Evolutionary conservation across 108 stramenopile genomes (phyloP).

Genomic region (Pseudonitzschia multiseries): DNA sequence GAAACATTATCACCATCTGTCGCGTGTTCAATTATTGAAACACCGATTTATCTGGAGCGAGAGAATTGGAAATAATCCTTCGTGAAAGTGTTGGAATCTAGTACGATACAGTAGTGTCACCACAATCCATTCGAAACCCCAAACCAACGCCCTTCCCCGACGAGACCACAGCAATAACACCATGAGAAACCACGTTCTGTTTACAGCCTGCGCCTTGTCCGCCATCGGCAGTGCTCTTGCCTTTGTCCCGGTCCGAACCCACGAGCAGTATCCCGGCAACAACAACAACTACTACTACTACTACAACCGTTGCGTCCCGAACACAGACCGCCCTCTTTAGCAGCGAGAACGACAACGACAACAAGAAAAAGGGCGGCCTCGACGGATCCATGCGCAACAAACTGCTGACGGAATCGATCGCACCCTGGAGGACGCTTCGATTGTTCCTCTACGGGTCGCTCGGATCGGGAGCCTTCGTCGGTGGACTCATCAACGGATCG

Average conservation of each 20-base stretch:
- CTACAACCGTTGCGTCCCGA: not conserved
- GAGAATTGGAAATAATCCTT: too few relatives aligned
- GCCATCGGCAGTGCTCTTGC: not conserved
- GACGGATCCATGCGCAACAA: constrained; percentile 47
- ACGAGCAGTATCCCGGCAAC: not conserved
- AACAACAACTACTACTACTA: not conserved
- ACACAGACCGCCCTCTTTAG: not conserved
- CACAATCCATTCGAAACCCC: too few relatives aligned
- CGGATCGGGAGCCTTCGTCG: constrained; percentile 72
- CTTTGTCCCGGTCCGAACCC: not conserved
- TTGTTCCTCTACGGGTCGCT: constrained; percentile 67
- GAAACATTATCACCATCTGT: too few relatives aligned
- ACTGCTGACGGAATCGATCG: constrained; percentile 73
- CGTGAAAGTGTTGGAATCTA: too few relatives aligned
- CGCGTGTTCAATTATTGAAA: too few relatives aligned
- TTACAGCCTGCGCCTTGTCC: not conserved
- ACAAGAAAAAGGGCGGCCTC: constrained; percentile 35
- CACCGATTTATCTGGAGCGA: too few relatives aligned
- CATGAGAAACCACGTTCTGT: not conserved
- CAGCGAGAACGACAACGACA: not conserved
- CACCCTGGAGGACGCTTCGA: constrained; percentile 80
- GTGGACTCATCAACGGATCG: constrained; percentile 65
- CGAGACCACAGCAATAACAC: too few relatives aligned
- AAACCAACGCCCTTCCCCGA: too few relatives aligned
- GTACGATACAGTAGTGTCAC: too few relatives aligned